A percentile compares a stretch with the other conserved stretches of the same genome.
These are phyloP conservation scores for Xerocomellus intermedius DNA, from an alignment of 768 basidiomycete genomes.

Conservation along the genomic window DNA sequence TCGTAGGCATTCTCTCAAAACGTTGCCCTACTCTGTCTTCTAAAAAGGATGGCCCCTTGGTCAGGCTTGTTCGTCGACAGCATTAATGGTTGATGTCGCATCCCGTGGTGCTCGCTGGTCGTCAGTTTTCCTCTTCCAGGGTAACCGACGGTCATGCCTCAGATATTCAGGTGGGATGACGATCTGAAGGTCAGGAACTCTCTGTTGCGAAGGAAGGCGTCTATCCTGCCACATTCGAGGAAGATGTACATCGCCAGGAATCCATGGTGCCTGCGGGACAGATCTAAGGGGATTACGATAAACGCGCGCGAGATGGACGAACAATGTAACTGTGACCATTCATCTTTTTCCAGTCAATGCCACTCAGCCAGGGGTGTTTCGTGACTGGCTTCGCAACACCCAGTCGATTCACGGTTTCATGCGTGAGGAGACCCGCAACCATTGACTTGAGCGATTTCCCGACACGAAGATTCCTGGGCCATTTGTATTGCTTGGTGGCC, in stretches of 20 bases:
- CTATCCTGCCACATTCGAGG: constrained; percentile 38
- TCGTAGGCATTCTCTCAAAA: neutral
- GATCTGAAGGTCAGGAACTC: constrained; percentile 42
- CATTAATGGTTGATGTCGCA: neutral
- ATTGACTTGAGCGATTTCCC: constrained; percentile 44
- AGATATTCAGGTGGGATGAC: constrained; percentile 34
- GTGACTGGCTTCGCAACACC: constrained; percentile 38
- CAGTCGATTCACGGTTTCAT: constrained; percentile 38
- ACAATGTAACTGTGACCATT: constrained; percentile 44
- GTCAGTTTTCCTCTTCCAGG: neutral
- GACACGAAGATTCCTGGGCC: constrained; percentile 38
- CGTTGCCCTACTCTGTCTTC: too few species aligned
- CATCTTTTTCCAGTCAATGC: constrained; percentile 50
- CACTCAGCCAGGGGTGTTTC: constrained; percentile 44
- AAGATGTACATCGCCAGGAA: constrained; percentile 32
- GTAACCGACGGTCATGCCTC: constrained; percentile 38
- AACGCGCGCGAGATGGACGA: constrained; percentile 20
- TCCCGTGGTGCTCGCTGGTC: neutral
- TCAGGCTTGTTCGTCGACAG: neutral
- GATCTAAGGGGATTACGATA: neutral
- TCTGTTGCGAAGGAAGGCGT: constrained; percentile 35
- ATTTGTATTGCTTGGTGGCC: constrained; percentile 32
- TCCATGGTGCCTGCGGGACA: constrained; percentile 41
- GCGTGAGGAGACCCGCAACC: constrained; percentile 40
- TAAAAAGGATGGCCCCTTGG: too few species aligned